Conservation (phyloP, 768 basidiomycete genomes). For the Boletus patriciae region DNA sequence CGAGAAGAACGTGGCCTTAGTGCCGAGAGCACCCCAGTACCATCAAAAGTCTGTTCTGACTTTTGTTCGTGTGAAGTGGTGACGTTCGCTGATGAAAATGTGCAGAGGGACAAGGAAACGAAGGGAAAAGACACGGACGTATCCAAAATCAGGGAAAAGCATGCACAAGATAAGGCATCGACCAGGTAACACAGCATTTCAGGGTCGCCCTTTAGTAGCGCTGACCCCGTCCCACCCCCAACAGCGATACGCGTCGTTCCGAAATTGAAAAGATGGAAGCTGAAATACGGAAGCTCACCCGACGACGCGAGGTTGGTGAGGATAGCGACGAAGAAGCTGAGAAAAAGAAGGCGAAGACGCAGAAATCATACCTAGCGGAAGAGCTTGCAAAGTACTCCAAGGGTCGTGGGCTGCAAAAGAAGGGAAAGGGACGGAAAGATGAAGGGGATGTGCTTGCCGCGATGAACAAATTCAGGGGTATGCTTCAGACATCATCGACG, state of each 20-base stretch:
- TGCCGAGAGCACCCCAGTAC: not conserved
- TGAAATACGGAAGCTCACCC: constrained; percentile 76
- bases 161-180: constrained; percentile 68
- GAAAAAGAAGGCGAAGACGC: constrained; percentile 56
- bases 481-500: constrained; percentile 50
- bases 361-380: constrained; percentile 71
- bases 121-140: constrained; percentile 48
- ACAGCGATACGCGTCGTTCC: constrained; percentile 61
- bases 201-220: no score
- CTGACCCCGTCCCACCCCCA: constrained; percentile 2
- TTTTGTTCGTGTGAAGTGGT: not conserved
- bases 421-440: constrained; percentile 60
- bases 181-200: constrained; percentile 45
- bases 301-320: constrained; percentile 52
- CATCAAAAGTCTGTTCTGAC: constrained; percentile 19
- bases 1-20: not conserved
- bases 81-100: not conserved
- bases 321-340: constrained; percentile 65
- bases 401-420: constrained; percentile 56
- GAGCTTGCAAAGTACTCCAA: constrained; percentile 82
- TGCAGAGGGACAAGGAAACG: constrained; percentile 9
- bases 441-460: constrained; percentile 71
- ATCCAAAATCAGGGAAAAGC: constrained; percentile 70
- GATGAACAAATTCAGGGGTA: constrained; percentile 68
- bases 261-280: constrained; percentile 89